Evolutionary conservation across 306 rosid genomes (phyloP).

Genomic region (Casuarina glauca): DNA sequence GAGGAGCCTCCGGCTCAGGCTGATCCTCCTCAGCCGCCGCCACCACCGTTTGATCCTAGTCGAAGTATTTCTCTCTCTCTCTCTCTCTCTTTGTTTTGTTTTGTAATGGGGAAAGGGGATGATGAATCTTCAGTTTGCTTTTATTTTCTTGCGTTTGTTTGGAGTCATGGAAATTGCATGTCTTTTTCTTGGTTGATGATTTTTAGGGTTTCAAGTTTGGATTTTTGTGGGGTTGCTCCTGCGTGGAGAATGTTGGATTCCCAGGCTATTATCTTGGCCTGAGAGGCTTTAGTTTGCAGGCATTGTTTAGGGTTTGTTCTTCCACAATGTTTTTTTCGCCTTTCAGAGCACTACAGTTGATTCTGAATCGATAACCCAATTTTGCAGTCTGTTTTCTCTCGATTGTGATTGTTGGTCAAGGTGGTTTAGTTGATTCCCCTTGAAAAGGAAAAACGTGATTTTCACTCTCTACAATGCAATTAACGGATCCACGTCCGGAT

Average conservation of each 20-base stretch:
- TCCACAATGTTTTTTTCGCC: not conserved
- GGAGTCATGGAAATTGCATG: not conserved
- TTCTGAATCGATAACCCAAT: not conserved
- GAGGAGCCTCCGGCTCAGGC: not conserved
- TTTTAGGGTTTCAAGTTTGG: constrained; percentile 16
- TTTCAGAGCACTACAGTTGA: not conserved
- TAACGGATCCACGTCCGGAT: not conserved
- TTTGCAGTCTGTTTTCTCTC: not conserved
- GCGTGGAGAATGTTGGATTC: not conserved
- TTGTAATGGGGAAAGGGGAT: not conserved
- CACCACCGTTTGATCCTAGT: constrained; percentile 62
- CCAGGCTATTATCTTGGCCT: not conserved
- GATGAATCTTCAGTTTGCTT: too few relatives aligned
- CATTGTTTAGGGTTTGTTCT: not conserved
- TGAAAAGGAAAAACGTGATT: not conserved
- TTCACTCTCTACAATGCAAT: not conserved
- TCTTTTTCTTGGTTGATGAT: not conserved
- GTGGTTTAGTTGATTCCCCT: not conserved
- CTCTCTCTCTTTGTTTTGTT: not conserved
- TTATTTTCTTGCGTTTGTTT: not conserved
- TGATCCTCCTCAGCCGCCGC: constrained; percentile 11
- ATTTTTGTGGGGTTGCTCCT: not conserved
- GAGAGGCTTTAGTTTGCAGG: not conserved
- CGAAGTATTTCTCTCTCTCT: constrained; percentile 39
- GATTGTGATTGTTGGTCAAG: not conserved